Percentiles rank a stretch among this genome's conserved stretches.
phyloP scores from a whole-genome alignment of 2,329 filamentous ascomycete species.

The Xylariaceae sp. region DNA sequence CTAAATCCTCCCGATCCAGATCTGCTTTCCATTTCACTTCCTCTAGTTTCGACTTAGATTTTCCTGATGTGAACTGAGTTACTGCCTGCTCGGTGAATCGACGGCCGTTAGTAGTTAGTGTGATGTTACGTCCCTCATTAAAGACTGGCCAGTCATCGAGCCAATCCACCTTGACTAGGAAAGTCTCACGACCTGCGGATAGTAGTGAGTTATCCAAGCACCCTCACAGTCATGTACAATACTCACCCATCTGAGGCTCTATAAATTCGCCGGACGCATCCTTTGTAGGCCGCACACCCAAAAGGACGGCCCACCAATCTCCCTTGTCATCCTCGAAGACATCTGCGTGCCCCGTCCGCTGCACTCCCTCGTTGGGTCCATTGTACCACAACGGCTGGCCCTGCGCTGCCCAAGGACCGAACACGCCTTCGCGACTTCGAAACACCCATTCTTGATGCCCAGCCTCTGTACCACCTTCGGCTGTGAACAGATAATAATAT shows the following conservation, averaged over 20 bases:
- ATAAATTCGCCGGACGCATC: slow-evolving; percentile 26
- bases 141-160: slow-evolving; percentile 49
- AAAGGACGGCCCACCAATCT: slow-evolving; percentile 45
- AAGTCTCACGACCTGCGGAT: slow-evolving; percentile 42
- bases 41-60: slow-evolving; percentile 32
- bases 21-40: slow-evolving; percentile 33
- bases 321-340: slow-evolving; percentile 42
- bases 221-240: neutral
- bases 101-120: slow-evolving; percentile 33
- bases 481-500: slow-evolving; percentile 39
- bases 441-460: slow-evolving; percentile 51
- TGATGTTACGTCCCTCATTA: slow-evolving; percentile 42
- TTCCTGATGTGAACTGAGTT: slow-evolving; percentile 28
- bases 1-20: slow-evolving; percentile 29
- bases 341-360: slow-evolving; percentile 48
- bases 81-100: slow-evolving; percentile 16
- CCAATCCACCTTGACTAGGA: slow-evolving; percentile 48
- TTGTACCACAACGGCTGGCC: slow-evolving; percentile 44
- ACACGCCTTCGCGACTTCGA: slow-evolving; percentile 39
- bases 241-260: slow-evolving; percentile 39
- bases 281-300: slow-evolving; percentile 40
- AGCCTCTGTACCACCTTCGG: slow-evolving; percentile 41
- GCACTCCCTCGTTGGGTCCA: slow-evolving; percentile 43
- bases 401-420: slow-evolving; percentile 48
- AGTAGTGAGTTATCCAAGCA: too few species aligned